Evolutionary conservation across 305 asterid genomes (phyloP).

Genomic region (Solanum hybrid): DNA sequence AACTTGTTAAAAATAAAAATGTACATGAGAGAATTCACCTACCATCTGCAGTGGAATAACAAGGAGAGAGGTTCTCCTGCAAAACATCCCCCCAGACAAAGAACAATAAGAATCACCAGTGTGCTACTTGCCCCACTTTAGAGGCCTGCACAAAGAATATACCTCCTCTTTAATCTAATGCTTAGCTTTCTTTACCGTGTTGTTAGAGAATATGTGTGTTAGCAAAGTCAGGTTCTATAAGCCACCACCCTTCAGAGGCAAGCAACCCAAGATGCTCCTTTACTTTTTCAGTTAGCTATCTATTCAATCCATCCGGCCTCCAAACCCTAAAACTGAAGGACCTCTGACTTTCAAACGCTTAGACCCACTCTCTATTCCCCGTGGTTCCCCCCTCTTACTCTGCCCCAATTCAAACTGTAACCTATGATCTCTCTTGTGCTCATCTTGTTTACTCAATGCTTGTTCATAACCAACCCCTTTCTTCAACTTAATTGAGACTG

Average conservation of each 20-base stretch:
- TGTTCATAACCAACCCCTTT: neutral
- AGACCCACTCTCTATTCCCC: constrained; percentile 37
- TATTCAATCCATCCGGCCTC: constrained; percentile 25
- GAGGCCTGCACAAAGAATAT: constrained; percentile 71
- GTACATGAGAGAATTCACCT: constrained; percentile 30
- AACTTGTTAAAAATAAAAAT: constrained; percentile 32
- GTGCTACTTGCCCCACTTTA: constrained; percentile 45
- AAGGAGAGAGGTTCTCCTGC: constrained; percentile 52
- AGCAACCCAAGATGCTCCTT: constrained; percentile 20
- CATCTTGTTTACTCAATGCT: neutral
- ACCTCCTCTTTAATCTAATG: constrained; percentile 30
- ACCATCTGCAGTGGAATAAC: constrained; percentile 25
- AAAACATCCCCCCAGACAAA: constrained; percentile 41
- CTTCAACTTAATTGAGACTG: constrained; percentile 2
- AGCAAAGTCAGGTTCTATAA: constrained; percentile 39
- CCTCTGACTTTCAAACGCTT: constrained; percentile 76
- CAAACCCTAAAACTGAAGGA: constrained; percentile 47
- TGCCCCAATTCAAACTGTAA: constrained; percentile 28
- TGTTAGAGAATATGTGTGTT: constrained; percentile 49
- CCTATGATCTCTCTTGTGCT: constrained; percentile 18
- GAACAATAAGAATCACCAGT: constrained; percentile 42
- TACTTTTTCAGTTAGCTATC: constrained; percentile 5
- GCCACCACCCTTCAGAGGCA: constrained; percentile 8
- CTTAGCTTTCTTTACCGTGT: constrained; percentile 27
- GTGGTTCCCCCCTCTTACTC: constrained; percentile 23